Conservation (phyloP, 352 stramenopile genomes). For the Phytopythium litorale region DNA sequence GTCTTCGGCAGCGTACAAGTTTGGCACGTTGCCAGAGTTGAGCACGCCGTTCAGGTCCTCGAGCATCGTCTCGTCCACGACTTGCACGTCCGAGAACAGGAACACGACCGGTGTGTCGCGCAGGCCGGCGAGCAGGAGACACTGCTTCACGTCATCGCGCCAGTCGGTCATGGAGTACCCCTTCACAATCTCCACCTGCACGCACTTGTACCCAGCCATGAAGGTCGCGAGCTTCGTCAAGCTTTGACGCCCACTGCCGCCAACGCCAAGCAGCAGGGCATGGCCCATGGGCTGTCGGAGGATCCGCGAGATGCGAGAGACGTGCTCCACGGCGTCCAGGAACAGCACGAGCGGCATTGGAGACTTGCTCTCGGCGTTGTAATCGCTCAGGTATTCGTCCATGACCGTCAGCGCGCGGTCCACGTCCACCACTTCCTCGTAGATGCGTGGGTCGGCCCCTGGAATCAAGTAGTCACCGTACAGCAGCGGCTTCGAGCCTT, state of each 20-base stretch:
- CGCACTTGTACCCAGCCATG: conserved; percentile 91
- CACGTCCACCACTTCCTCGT: conserved; percentile 89
- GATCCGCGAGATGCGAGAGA: conserved; percentile 77
- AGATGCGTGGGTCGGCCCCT: conserved; percentile 87
- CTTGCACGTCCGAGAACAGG: conserved; percentile 94
- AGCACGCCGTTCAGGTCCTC: conserved; percentile 96
- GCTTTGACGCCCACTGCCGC: conserved; percentile 89
- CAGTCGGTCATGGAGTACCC: conserved; percentile 92
- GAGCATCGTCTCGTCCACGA: conserved; percentile 94
- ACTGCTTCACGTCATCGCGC: conserved; percentile 93
- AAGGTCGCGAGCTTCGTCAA: conserved; percentile 90
- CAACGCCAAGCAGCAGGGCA: conserved; percentile 91
- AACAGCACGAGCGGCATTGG: conserved; percentile 90
- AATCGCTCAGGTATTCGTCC: conserved; percentile 86
- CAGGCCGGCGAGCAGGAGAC: conserved; percentile 89
- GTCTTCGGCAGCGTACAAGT: conserved; percentile 92
- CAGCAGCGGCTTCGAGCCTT: conserved; percentile 40
- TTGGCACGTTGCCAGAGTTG: conserved; percentile 94
- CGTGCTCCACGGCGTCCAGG: conserved; percentile 87
- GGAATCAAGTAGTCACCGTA: conserved; percentile 93
- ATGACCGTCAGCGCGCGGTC: conserved; percentile 76
- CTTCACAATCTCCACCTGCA: conserved; percentile 95
- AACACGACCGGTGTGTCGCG: conserved; percentile 93
- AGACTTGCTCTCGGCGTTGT: conserved; percentile 83
- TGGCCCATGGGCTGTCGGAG: conserved; percentile 88